phyloP scores from a whole-genome alignment of 2,329 filamentous ascomycete genomes.

The Penicillium polonicum region DNA sequence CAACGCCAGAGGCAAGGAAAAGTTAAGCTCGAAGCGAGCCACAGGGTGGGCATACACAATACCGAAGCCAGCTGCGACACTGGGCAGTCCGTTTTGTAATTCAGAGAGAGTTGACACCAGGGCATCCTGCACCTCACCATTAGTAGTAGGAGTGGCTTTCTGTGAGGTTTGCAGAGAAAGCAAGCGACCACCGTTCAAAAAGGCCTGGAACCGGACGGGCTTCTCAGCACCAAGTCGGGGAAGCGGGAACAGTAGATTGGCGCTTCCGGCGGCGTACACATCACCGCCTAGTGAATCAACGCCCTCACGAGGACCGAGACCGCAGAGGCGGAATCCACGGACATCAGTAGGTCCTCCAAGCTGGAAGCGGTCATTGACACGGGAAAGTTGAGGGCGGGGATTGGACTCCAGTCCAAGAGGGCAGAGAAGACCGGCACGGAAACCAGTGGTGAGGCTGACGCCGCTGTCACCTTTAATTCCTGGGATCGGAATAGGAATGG shows the following conservation, averaged over 20 bases:
- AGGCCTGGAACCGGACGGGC: conserved; percentile 82
- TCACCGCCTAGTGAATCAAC: conserved; percentile 86
- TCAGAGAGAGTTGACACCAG: conserved; percentile 64
- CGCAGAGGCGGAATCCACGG: conserved; percentile 85
- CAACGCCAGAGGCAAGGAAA: conserved; percentile 79
- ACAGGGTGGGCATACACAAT: conserved; percentile 93
- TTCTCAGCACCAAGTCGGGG: conserved; percentile 79
- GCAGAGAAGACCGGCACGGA: conserved; percentile 79
- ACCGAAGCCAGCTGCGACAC: conserved; percentile 80
- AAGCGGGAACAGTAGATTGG: conserved; percentile 80
- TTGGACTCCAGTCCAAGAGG: conserved; percentile 66
- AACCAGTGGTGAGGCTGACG: conserved; percentile 76
- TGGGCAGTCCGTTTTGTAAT: conserved; percentile 73
- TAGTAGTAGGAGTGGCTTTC: conserved; percentile 49
- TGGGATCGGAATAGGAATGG: conserved; percentile 70
- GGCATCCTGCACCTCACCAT: conserved; percentile 46
- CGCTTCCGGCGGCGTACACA: conserved; percentile 83
- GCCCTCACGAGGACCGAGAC: conserved; percentile 84
- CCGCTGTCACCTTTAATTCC: conserved; percentile 69
- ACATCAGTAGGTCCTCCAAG: conserved; percentile 94
- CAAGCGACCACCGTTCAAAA: conserved; percentile 84
- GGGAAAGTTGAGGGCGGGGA: conserved; percentile 62
- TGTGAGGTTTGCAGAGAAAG: conserved; percentile 67
- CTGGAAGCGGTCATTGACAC: conserved; percentile 91
- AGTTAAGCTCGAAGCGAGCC: conserved; percentile 93